Evolutionary conservation across 1,284 basidiomycete genomes (phyloP), one percentile per base, ranked within the genome.

Genomic region (Tranzscheliella williamsii): DNA sequence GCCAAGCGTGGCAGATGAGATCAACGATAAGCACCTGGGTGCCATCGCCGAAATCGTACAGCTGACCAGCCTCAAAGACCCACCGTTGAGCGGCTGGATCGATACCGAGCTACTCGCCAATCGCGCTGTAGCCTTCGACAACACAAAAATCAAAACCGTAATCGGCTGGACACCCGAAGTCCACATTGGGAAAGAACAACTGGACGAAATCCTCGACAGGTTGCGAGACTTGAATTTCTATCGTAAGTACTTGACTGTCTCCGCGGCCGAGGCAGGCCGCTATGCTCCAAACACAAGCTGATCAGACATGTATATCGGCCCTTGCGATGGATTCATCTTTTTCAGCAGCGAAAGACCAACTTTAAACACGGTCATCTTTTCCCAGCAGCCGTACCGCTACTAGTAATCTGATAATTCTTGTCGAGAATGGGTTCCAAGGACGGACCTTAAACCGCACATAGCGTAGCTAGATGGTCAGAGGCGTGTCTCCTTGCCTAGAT

Each of bases 21-120:
- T 63, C 34, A 72, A 70, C 45, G 64, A 57, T 18, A 70, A 67
- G 47, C 67, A 72, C 33, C 17, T 23, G 7, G 42, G 17, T 5
- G 46, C 38, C 24, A 38, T 61, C 11, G 40, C 23, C 23, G 47
- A 50, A 35, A 42, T 61, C 15, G 31, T 53, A 16, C 23, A 48
- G 18, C 11, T 44, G 24, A 41, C 37, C 12, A 42, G 42, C 15
- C 38, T 49, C 3, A 18, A 42, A 4, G 24, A 41, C 7, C 20
- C 31, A 5, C 38, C 56, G 4, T 27, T 60, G 4, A 50, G 31
- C 24, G 47, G 39, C 4, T 49, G 43, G 35, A 33, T 57, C 31
- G 58, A 63, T 32, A 29, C 37, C 2, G 63, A 72, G 21, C 8
- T 54, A 38, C 37, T 72, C 2, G 61, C 58, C 12, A 58, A 69